Evolutionary conservation across 345 rosid genomes (phyloP), one percentile per base, ranked within the genome.

Genomic region (Citrus reticulata): DNA sequence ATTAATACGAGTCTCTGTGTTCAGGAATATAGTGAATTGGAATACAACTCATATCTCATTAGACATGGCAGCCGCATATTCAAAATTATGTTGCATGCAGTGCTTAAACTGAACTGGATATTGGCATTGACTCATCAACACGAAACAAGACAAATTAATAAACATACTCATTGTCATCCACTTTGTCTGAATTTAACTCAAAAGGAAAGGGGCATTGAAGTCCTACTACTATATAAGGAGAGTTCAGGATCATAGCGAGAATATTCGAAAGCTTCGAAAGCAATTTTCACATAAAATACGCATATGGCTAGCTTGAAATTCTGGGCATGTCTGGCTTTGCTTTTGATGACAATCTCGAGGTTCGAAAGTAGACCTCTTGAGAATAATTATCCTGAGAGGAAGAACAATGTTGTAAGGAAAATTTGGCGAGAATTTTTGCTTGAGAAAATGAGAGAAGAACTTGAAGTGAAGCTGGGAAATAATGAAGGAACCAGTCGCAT

Each of bases 231-330:
- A 76, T 76, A 65, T 46, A 62, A 74, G 49, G 49, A 63, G 40
- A 19, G 70, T 39, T 20, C 24, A 16, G 14, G 30, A 24, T 60
- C 70, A 20, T 11, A 66, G n/a, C 58, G 22, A 54, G 58, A 30
- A 64, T 32, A 64, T 64, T 64, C 24, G n/a, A 64, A 64, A 42
- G 70, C 40, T 4, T 30, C 17, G 4, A 71, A 24, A 75, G 54
- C 39, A 70, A 9, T 24, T 6, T 54, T 16, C 1, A 54, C 19
- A 54, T 17, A 54, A 54, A 54, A 54, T 54, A 17, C 22, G 58
- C 37, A 32, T 61, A 85, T 83, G 84, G 84, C 84, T 30, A 54
- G 49, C 73, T 55, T 80, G 49, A 83, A 77, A 79, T 37, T 78
- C 24, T 85, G 79, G 75, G 9, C 40, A 57, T 78, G 79, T 70